phyloP scores from a whole-genome alignment of 2,329 filamentous ascomycete genomes.

The Drechslerella stenobrocha region DNA sequence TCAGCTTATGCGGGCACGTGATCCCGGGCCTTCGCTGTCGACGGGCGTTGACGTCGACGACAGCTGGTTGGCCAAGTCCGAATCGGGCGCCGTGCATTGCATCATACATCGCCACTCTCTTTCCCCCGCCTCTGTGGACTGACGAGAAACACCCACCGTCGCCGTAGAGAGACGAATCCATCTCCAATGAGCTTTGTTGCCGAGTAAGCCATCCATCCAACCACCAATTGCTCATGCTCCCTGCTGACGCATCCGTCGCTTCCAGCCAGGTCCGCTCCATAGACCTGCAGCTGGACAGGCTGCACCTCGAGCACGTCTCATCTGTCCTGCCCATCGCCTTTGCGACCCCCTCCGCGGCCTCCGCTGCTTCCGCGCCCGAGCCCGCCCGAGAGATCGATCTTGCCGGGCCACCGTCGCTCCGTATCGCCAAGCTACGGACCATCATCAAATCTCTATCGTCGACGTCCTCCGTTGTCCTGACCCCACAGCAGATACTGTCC shows the following conservation, averaged over 20 bases:
- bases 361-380: slow-evolving; percentile 52
- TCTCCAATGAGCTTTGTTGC: slow-evolving; percentile 45
- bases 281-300: slow-evolving; percentile 68
- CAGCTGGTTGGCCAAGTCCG: background rate
- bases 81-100: background rate
- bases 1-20: too few relatives aligned
- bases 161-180: background rate
- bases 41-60: background rate
- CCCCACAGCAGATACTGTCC: slow-evolving; percentile 63
- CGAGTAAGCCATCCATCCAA: slow-evolving; percentile 34
- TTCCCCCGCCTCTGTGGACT: background rate
- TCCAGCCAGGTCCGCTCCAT: slow-evolving; percentile 65
- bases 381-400: slow-evolving; percentile 53
- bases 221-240: slow-evolving; percentile 1
- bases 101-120: slow-evolving; percentile 1
- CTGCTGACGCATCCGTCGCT: background rate
- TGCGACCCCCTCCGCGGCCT: slow-evolving; percentile 52
- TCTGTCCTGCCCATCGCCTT: slow-evolving; percentile 27
- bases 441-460: slow-evolving; percentile 73
- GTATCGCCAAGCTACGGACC: slow-evolving; percentile 64
- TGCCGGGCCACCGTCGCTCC: slow-evolving; percentile 61
- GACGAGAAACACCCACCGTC: background rate
- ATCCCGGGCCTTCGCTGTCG: background rate
- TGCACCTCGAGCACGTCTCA: slow-evolving; percentile 58
- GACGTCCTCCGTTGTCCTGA: slow-evolving; percentile 67